A percentile compares a stretch with the other conserved stretches of the same genome.
Evolutionary conservation across 2,329 filamentous ascomycete genomes (phyloP).

Genomic region (Setomelanomma holmii): DNA sequence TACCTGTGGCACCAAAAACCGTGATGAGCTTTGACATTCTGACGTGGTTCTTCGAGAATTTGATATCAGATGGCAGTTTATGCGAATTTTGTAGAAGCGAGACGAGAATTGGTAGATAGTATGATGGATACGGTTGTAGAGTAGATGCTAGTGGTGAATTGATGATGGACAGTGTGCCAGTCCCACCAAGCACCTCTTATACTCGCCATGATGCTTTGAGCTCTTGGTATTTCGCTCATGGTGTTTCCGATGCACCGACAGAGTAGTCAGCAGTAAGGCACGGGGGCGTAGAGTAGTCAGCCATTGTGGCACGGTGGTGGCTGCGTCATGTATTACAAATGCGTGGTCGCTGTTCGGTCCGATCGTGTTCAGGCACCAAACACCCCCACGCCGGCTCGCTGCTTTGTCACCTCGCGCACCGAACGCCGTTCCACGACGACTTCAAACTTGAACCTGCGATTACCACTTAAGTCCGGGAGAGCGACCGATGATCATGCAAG

Average conservation of each 20-base stretch:
- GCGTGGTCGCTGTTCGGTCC: too few relatives aligned
- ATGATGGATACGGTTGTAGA: too few relatives aligned
- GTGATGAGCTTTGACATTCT: slow-evolving; percentile 37
- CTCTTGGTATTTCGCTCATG: not conserved
- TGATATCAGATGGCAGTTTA: not conserved
- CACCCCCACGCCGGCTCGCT: too few relatives aligned
- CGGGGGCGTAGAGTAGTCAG: not conserved
- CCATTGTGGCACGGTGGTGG: too few relatives aligned
- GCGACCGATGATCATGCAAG: too few relatives aligned
- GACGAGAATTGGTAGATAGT: not conserved
- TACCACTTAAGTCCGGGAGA: too few relatives aligned
- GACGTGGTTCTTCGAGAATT: not conserved
- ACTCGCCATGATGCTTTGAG: not conserved
- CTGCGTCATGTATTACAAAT: too few relatives aligned
- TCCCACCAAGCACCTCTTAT: not conserved
- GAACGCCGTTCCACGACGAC: too few relatives aligned
- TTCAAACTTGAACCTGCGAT: too few relatives aligned
- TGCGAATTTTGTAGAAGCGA: not conserved
- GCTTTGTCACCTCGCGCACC: not conserved
- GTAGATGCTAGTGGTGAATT: not conserved
- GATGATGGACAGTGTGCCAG: not conserved
- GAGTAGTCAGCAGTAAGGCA: not conserved
- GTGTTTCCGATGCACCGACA: not conserved
- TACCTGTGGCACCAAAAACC: slow-evolving; percentile 62
- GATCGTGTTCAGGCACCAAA: too few relatives aligned